Base-by-base conservation (phyloP, 2,329 filamentous ascomycete genomes). In the Epichloe gansuensis region DNA sequence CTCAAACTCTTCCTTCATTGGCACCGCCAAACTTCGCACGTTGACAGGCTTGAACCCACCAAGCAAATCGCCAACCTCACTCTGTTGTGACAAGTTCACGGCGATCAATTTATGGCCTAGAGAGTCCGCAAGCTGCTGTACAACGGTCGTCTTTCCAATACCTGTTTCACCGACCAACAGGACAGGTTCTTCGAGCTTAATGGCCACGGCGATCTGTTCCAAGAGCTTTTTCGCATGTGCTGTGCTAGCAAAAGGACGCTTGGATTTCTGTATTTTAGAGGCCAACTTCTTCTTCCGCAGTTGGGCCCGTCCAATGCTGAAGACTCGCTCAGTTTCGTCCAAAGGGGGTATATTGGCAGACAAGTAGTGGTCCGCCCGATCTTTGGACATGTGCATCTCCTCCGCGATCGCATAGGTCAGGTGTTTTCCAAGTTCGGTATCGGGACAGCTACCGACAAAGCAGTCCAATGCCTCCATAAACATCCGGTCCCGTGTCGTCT, bases 111-210 rank as follows among this genome's bases (percentile, higher is more conserved):
- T 94, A 63, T 90, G 86, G 1, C 91, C 88, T 31, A 96, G 76
- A 3, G 85, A 79, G 54, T 86, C 83, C 0, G 93, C 90, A 52
- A 99, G 75, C 64, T 96, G 90, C 66, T 99, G 93, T 13, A 98
- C 85, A 28, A 93, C 87, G 0, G 93, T 95, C 0, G 93, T 99
- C 70, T 99, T 99, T 61, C 93, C 93, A 49, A 95, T 96, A 73
- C 93, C 93, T 7, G 93, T 99, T 72, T 99, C 93, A 64, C 93
- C 93, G n/a, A 99, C 93, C 31, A 99, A 80, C 17, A 99, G 72
- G 1, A 95, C 80, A 4, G 94, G 90, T 63, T 99, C 93, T n/a
- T 81, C 80, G 61, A 90, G 80, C 56, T 86, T 83, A 5, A 96
- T 81, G 1, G 90, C 86, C 39, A 88, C 83, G 1, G 88, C 83